Conservation (phyloP, 495 filamentous ascomycete species). For the Daldinia grandis region DNA sequence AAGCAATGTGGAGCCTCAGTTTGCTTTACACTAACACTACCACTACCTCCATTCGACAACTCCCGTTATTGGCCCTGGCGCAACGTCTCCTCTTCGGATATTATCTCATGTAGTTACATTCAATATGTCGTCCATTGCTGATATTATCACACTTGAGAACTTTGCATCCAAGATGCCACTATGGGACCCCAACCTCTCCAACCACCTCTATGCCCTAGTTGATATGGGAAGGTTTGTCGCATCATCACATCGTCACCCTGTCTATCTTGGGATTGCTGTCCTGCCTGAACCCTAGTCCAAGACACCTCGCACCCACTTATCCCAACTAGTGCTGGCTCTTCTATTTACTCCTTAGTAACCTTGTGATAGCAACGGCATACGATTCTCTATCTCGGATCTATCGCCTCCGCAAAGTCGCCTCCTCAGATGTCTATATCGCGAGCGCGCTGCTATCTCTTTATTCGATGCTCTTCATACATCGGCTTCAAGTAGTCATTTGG, state of each 20-base stretch:
- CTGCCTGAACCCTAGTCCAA: not conserved
- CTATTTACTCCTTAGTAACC: constrained; percentile 25
- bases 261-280: not conserved
- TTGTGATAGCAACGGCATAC: constrained; percentile 82
- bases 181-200: constrained; percentile 53
- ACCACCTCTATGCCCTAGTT: constrained; percentile 66
- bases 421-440: constrained; percentile 77
- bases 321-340: not conserved
- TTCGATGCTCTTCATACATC: constrained; percentile 78
- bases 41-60: not conserved
- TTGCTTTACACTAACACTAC: not conserved
- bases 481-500: constrained; percentile 51
- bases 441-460: constrained; percentile 83
- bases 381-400: constrained; percentile 88
- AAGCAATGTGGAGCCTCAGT: not conserved
- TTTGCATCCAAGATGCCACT: constrained; percentile 56
- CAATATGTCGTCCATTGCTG: constrained; percentile 40
- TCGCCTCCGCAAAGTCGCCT: constrained; percentile 73
- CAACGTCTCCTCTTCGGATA: not conserved
- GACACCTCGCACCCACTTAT: constrained; percentile 1
- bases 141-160: constrained; percentile 62
- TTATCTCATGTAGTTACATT: constrained; percentile 11
- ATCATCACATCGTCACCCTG: constrained; percentile 2
- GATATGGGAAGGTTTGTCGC: constrained; percentile 76
- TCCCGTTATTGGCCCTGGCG: not conserved